Percentiles rank a stretch among this genome's conserved stretches.
These are phyloP conservation scores for Solanum tacnaense DNA, from an alignment of 257 asterid species.

Conservation along the genomic window DNA sequence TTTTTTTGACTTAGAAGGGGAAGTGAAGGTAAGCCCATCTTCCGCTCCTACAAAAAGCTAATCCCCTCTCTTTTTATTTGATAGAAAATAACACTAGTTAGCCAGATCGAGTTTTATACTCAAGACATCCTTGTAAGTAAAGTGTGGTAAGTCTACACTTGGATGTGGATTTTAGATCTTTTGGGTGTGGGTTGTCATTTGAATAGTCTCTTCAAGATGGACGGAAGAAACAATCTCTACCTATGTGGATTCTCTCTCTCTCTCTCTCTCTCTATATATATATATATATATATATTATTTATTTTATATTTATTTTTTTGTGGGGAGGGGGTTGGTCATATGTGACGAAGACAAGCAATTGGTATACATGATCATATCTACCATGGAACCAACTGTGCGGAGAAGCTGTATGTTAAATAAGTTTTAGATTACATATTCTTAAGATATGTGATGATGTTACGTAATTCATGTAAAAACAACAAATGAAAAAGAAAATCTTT, in stretches of 20 bases:
- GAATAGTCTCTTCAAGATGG: not conserved
- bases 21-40: not conserved
- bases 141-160: not conserved
- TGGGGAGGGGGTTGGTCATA: not conserved
- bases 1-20: not conserved
- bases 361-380: not conserved
- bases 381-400: not conserved
- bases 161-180: not conserved
- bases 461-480: not conserved
- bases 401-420: not conserved
- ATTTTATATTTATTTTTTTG: too few relatives aligned
- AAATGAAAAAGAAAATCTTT: not conserved
- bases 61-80: not conserved
- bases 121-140: not conserved
- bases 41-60: not conserved
- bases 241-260: too few relatives aligned
- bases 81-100: not conserved
- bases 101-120: not conserved
- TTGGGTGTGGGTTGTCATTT: not conserved
- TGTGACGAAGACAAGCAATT: not conserved
- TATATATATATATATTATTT: too few relatives aligned
- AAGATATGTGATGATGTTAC: not conserved
- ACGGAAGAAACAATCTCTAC: not conserved
- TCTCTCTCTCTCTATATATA: too few relatives aligned
- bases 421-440: not conserved